phyloP scores from a whole-genome alignment of 495 filamentous ascomycete species.

The Rhypophila decipiens region DNA sequence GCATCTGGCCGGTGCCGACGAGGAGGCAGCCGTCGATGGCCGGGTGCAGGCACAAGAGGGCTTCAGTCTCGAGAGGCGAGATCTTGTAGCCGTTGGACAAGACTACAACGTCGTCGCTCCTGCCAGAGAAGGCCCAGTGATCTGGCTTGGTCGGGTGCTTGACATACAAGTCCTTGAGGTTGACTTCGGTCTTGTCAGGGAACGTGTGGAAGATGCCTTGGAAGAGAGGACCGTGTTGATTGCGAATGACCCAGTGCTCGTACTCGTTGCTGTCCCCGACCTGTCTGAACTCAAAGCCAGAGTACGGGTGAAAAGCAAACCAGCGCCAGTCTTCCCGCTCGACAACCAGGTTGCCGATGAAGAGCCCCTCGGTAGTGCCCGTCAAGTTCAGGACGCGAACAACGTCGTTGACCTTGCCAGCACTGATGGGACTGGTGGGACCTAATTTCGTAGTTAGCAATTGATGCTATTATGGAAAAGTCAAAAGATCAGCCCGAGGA shows the following conservation, averaged over 20 bases:
- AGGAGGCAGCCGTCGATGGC: slow-evolving; percentile 41
- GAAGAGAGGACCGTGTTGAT: slow-evolving; percentile 25
- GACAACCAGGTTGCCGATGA: neutral
- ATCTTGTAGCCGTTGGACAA: slow-evolving; percentile 59
- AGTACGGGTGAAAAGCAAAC: slow-evolving; percentile 40
- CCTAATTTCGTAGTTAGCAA: neutral
- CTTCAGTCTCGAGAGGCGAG: slow-evolving; percentile 51
- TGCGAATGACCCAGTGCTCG: slow-evolving; percentile 43
- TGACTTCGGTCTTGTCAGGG: slow-evolving; percentile 43
- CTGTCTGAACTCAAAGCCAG: slow-evolving; percentile 36
- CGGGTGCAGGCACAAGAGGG: slow-evolving; percentile 34
- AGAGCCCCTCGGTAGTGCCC: neutral
- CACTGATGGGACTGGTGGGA: neutral
- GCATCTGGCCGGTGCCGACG: slow-evolving; percentile 43
- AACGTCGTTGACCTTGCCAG: neutral
- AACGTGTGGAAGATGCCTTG: slow-evolving; percentile 49
- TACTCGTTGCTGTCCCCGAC: slow-evolving; percentile 37
- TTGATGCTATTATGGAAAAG: neutral
- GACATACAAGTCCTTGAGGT: slow-evolving; percentile 50
- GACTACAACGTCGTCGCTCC: slow-evolving; percentile 57
- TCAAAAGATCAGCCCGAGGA: neutral
- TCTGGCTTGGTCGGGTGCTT: slow-evolving; percentile 42
- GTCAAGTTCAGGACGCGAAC: neutral
- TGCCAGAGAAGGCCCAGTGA: slow-evolving; percentile 45
- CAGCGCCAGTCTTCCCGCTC: slow-evolving; percentile 38